These are phyloP conservation scores for Avena insularis DNA, from an alignment of 176 grass and related monocot species.

Conservation along the genomic window DNA sequence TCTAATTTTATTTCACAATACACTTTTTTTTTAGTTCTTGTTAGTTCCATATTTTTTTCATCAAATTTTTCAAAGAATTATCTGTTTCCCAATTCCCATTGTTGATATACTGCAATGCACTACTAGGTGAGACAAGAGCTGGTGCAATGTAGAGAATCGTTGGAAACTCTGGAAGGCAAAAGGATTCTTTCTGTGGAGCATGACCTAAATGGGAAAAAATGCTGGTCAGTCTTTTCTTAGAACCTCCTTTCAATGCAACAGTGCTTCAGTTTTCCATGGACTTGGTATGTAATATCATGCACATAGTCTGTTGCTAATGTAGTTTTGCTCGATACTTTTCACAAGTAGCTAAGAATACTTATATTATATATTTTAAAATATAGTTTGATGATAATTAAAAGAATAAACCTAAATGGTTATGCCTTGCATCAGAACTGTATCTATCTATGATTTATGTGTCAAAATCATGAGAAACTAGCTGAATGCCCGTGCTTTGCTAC, in stretches of 20 bases:
- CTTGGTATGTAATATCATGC: conserved; percentile 17
- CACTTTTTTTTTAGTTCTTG: not conserved
- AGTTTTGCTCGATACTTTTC: not conserved
- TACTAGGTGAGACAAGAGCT: conserved; percentile 63
- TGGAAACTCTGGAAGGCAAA: conserved; percentile 45
- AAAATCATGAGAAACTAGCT: not conserved
- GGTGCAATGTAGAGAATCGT: conserved; percentile 54
- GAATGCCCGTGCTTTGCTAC: too few relatives aligned
- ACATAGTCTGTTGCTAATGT: conserved; percentile 28
- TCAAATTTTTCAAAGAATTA: not conserved
- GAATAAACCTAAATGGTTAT: conserved; percentile 9
- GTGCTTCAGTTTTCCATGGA: conserved; percentile 28
- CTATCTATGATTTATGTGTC: not conserved
- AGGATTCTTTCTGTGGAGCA: conserved; percentile 42
- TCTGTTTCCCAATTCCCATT: not conserved
- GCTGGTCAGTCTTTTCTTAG: conserved; percentile 50
- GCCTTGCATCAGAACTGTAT: conserved; percentile 1
- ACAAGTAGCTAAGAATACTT: not conserved
- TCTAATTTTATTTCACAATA: conserved; percentile 18
- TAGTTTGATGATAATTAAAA: conserved; percentile 12
- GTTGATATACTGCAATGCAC: conserved; percentile 14
- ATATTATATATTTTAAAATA: not conserved
- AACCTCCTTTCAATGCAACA: conserved; percentile 23
- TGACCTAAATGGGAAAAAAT: conserved; percentile 36
- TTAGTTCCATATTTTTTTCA: conserved; percentile 36